Base-by-base conservation (phyloP, 768 basidiomycete genomes). In the Leccinum olivaceopallidum region DNA sequence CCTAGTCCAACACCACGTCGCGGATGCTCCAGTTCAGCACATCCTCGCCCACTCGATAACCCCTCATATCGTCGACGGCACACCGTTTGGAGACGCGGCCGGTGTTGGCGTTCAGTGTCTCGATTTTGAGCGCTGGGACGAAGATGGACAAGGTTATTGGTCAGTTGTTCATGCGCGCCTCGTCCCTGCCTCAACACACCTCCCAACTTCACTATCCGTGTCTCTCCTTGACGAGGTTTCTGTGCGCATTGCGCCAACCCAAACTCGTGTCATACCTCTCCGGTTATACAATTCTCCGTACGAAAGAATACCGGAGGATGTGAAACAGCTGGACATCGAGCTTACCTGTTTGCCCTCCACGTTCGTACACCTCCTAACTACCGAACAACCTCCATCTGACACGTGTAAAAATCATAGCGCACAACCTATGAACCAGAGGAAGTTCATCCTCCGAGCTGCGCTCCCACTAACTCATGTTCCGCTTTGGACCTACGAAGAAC, bases 1-100 rank as follows among this genome's bases (percentile, higher is more conserved):
- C 14, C 24, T 12, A 9, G 28, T 5, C n/a, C 69, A 49, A 36
- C 22, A 10, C 20, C 9, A 26, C 28, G 26, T 24, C 44, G 32
- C 65, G 3, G 55, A 47, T 0, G 34, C 67, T 12, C 53, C 66
- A 4, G 70, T 86, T 47, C 69, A 71, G n/a, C 80, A 78, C 36
- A 78, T 83, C 50, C 62, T 77, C 4, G 75, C 82, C 16, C 83
- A 86, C 58, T 81, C 87, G 52, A 76, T 92, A 4, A 53, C 80
- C 3, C 84, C 84, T 37, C 85, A 94, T 71, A 87, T 94, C 63
- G 77, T 94, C 1, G 83, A 85, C 59, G 94, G 93, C 0, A 83
- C 80, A 66, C 81, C 90, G 0, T 90, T 94, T 67, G 94, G 94
- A 3, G 73, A 85, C 28, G 84, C 84, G 6, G 53, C 91, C 3